These are phyloP conservation scores for Maudiozyma bulderi DNA, from an alignment of 805 yeast genomes.

Conservation along the genomic window DNA sequence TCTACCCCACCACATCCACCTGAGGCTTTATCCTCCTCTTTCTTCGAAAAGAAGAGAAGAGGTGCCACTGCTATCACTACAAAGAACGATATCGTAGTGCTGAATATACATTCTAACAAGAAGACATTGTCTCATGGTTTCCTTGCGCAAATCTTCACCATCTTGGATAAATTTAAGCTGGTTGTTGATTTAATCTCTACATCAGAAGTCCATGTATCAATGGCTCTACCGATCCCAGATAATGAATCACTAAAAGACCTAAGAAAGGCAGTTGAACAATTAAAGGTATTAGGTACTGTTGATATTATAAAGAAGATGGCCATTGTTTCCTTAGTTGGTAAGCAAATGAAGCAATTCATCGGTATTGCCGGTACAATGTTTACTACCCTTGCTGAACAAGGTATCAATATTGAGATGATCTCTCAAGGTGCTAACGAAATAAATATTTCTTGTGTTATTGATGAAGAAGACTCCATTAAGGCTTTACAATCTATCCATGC, in stretches of 20 bases:
- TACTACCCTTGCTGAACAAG: slow-evolving; percentile 83
- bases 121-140: slow-evolving; percentile 91
- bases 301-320: slow-evolving; percentile 84
- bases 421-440: slow-evolving; percentile 97
- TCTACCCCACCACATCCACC: slow-evolving; percentile 95
- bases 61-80: slow-evolving; percentile 95
- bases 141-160: slow-evolving; percentile 80
- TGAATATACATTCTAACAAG: slow-evolving; percentile 89
- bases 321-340: slow-evolving; percentile 90
- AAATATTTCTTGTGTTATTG: slow-evolving; percentile 90
- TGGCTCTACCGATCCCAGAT: slow-evolving; percentile 80
- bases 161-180: slow-evolving; percentile 69
- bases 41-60: slow-evolving; percentile 41
- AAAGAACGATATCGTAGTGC: slow-evolving; percentile 81
- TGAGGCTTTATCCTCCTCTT: slow-evolving; percentile 42
- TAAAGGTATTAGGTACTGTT: slow-evolving; percentile 74
- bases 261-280: slow-evolving; percentile 65
- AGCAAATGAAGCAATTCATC: slow-evolving; percentile 91
- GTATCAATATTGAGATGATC: slow-evolving; percentile 94
- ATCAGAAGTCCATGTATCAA: slow-evolving; percentile 94
- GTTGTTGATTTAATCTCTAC: slow-evolving; percentile 96
- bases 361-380: slow-evolving; percentile 98
- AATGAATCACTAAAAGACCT: slow-evolving; percentile 51
- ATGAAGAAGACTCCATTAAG: slow-evolving; percentile 68
- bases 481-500: slow-evolving; percentile 84